A percentile compares a stretch with the other conserved stretches of the same genome.
phyloP scores from a whole-genome alignment of 129 eudicot genomes.

The Oenanthe sinensis region DNA sequence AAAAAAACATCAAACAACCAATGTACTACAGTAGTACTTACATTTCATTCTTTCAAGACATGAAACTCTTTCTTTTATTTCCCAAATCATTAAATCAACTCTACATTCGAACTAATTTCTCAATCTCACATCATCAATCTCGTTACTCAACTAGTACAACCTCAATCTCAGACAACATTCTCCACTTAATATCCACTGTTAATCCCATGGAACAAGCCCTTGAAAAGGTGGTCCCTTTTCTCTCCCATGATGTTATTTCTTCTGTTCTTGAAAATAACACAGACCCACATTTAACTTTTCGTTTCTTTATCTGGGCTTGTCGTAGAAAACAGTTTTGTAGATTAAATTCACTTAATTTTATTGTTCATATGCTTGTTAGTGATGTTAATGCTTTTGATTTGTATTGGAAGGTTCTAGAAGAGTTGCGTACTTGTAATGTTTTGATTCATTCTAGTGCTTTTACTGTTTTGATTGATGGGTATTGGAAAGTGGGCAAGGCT shows the following conservation, averaged over 20 bases:
- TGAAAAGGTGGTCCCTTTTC: slow-evolving; percentile 27
- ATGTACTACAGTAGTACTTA: background rate
- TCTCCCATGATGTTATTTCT: slow-evolving; percentile 23
- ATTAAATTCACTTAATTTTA: slow-evolving; percentile 21
- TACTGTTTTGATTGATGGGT: slow-evolving; percentile 45
- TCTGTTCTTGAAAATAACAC: slow-evolving; percentile 26
- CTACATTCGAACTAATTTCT: background rate
- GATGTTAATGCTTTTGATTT: slow-evolving; percentile 24
- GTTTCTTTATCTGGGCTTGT: slow-evolving; percentile 69
- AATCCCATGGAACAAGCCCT: slow-evolving; percentile 51
- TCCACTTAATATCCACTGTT: slow-evolving; percentile 25
- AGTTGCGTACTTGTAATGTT: slow-evolving; percentile 17
- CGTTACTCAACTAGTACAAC: slow-evolving; percentile 13
- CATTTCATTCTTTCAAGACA: background rate
- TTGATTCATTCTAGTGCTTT: slow-evolving; percentile 32
- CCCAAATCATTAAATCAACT: background rate
- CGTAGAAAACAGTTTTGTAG: slow-evolving; percentile 30
- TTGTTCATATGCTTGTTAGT: slow-evolving; percentile 23
- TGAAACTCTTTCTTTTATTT: background rate
- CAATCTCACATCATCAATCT: slow-evolving; percentile 7
- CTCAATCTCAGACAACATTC: slow-evolving; percentile 30
- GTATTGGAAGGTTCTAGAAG: slow-evolving; percentile 52
- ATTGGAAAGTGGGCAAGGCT: slow-evolving; percentile 35
- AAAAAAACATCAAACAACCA: background rate
- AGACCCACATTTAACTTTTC: slow-evolving; percentile 42